Base-by-base conservation (phyloP, 257 asterid species). In the Solanum appendiculatum region DNA sequence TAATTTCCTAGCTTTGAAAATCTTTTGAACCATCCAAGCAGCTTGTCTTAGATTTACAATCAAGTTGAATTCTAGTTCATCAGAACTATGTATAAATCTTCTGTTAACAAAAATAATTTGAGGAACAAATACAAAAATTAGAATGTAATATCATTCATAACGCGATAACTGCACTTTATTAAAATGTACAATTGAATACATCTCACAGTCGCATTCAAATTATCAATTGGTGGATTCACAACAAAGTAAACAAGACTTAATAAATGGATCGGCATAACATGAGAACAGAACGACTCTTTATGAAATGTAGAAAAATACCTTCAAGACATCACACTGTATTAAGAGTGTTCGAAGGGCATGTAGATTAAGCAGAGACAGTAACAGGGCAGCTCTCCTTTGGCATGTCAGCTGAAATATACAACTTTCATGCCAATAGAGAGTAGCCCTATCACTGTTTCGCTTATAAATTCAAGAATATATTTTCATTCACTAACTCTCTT, bases 371-470 rank as follows among this genome's bases (percentile, higher is more conserved):
- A 8, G 5, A 56, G 25, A 56, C 64, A 56, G 64, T 56, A 56
- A 20, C 64, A 56, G 64, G 64, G 64, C 64, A 56, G 64, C 64
- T 20, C 64, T 56, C 64, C 25, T 56, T 56, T 56, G 64, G 64
- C 64, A 2, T 56, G 64, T 56, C 12, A 56, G 12, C 25, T 16
- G 9, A 51, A 2, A 51, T 51, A 51, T 51, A 51, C 23, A 51
- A 51, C n/a, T 2, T 51, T 9, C 27, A 54, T 54, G 64, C 64
- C 64, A 20, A 20, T 54, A 20, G 64, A 34, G 29, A 58, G 66
- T 63, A 23, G 29, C 69, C 92, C 93, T 86, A 89, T 40, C 78
- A 91, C 90, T 89, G 80, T 42, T 91, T 91, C 83, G 75, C 48
- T 37, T 36, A 56, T 20, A 56, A 2, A 51, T 51, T 51, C 23